Base-by-base conservation (phyloP, 495 filamentous ascomycete genomes). In the Penicillium fimorum region DNA sequence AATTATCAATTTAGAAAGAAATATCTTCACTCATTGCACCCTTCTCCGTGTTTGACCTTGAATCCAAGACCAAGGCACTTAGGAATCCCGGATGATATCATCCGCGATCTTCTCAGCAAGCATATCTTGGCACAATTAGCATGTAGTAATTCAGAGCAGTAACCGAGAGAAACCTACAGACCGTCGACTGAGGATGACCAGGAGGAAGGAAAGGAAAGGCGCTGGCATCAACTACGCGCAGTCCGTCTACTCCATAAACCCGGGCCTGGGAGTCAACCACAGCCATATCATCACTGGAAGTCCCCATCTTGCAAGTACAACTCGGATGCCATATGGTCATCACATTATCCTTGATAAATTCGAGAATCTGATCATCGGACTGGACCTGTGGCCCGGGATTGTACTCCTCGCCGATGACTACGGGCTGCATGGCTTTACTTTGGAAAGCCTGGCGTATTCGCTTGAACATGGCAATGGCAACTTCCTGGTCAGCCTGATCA, bases 161-260 rank as follows among this genome's bases (percentile, higher is more conserved):
- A 12, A 11, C 17, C 11, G 10, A 41, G 15, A 12, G 5, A 41
- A 58, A 62, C 64, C 66, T 47, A 70, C 71, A 83, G 55, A 83
- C 71, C 11, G 72, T 76, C 4, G 74, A 60, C 55, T 72, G 64
- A 10, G 81, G 82, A 62, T 83, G 79, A 1, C 81, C 81, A 7
- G 82, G 79, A 1, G 76, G 73, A 5, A 80, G 51, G 11, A 85
- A 72, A 0, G 83, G 77, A 55, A 86, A 82, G 5, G 76, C 66
- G 25, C 70, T 74, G 0, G 79, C 80, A 73, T 87, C 84, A 3
- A 87, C 82, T 13, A 87, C 79, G 17, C 83, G 71, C 47, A 87
- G 48, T 1, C 70, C 66, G 1, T 70, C 51, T 0, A 84, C 79
- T 0, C 83, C 83, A 53, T 69, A 68, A 0, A 87, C 85, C 29